These are phyloP conservation scores for Scheffersomyces parashehatae DNA, from an alignment of 1,139 yeast species.

Conservation along the genomic window DNA sequence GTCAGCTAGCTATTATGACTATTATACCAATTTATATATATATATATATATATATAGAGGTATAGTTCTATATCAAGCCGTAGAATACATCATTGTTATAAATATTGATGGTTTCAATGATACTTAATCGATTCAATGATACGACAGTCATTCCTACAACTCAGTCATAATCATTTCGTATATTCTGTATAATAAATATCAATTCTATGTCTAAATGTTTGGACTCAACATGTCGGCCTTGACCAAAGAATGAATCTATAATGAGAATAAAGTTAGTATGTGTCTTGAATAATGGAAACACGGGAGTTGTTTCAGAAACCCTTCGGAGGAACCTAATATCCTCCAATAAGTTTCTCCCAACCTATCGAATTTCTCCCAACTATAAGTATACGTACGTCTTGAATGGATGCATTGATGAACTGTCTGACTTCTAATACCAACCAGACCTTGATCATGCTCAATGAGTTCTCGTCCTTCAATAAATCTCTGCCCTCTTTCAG, in stretches of 20 bases:
- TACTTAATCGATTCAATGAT: too few relatives aligned
- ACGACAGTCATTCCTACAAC: too few relatives aligned
- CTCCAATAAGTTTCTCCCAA: neutral
- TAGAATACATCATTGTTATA: too few relatives aligned
- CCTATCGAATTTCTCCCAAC: neutral
- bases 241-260: constrained; percentile 45
- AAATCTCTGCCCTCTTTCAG: constrained; percentile 64
- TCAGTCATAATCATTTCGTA: too few relatives aligned
- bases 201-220: constrained; percentile 25
- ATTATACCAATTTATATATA: too few relatives aligned
- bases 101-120: too few relatives aligned
- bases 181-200: neutral
- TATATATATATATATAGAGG: too few relatives aligned
- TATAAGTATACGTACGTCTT: constrained; percentile 54
- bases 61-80: too few relatives aligned
- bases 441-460: constrained; percentile 91
- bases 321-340: neutral
- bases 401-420: constrained; percentile 80
- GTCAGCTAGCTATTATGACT: too few relatives aligned
- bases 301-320: neutral
- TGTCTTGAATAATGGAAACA: neutral
- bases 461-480: constrained; percentile 56
- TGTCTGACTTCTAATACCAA: constrained; percentile 85
- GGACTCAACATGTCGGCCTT: constrained; percentile 55
- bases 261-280: constrained; percentile 21